Evolutionary conservation across 2,329 filamentous ascomycete genomes (phyloP).

Genomic region (Pseudopyrenochaeta lycopersici): DNA sequence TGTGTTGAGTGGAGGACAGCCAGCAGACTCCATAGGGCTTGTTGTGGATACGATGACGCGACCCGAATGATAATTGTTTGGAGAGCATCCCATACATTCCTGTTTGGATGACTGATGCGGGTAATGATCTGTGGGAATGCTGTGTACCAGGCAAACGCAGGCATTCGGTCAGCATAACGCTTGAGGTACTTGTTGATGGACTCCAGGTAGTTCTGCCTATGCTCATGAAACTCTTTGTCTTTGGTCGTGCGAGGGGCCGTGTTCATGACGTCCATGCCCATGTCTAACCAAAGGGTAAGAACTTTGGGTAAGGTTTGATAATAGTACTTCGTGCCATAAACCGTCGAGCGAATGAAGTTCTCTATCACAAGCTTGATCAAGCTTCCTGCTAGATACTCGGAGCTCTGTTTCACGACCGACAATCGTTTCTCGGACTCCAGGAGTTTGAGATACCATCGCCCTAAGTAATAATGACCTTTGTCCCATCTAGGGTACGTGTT

Average conservation of each 20-base stretch:
- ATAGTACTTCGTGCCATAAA: slow-evolving; percentile 91
- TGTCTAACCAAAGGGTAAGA: slow-evolving; percentile 91
- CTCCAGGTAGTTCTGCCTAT: slow-evolving; percentile 38
- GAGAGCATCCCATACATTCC: slow-evolving; percentile 78
- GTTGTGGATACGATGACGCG: slow-evolving; percentile 85
- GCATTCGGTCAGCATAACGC: slow-evolving; percentile 78
- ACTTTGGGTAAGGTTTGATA: slow-evolving; percentile 93
- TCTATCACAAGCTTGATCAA: slow-evolving; percentile 89
- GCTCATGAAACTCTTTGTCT: slow-evolving; percentile 44
- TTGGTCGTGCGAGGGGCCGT: slow-evolving; percentile 25
- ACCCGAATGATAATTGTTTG: slow-evolving; percentile 85
- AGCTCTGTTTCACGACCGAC: slow-evolving; percentile 73
- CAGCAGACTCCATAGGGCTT: slow-evolving; percentile 90
- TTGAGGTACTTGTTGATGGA: slow-evolving; percentile 72
- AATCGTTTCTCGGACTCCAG: slow-evolving; percentile 87
- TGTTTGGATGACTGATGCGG: slow-evolving; percentile 89
- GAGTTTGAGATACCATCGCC: slow-evolving; percentile 96
- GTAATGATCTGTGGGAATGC: slow-evolving; percentile 92
- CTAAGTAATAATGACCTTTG: slow-evolving; percentile 96
- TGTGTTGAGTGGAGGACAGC: slow-evolving; percentile 85
- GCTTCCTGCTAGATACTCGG: slow-evolving; percentile 74
- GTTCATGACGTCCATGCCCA: slow-evolving; percentile 74
- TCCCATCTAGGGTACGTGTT: slow-evolving; percentile 79
- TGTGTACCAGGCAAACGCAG: slow-evolving; percentile 81
- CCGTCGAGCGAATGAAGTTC: slow-evolving; percentile 87